phyloP scores from a whole-genome alignment of 805 yeast species.

The Saitoella complicata region DNA sequence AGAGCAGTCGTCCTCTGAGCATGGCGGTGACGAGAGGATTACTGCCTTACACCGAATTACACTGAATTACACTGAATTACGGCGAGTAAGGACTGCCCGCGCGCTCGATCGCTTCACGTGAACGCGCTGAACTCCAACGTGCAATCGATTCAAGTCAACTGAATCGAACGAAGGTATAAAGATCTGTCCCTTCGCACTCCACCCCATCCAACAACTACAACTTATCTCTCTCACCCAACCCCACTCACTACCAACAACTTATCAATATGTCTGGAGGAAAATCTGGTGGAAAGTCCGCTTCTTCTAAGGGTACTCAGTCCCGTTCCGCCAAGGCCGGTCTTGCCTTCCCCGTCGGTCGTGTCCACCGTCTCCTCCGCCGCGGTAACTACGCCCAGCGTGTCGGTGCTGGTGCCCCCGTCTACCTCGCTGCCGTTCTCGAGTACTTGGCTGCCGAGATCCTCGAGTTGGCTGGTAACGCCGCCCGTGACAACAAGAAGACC shows the following conservation, averaged over 20 bases:
- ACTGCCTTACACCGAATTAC: too few relatives aligned
- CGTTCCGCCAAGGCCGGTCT: conserved; percentile 98
- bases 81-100: too few relatives aligned
- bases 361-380: conserved; percentile 88
- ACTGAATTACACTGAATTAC: too few relatives aligned
- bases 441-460: conserved; percentile 92
- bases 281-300: conserved; percentile 79
- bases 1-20: too few relatives aligned
- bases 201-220: not conserved
- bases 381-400: conserved; percentile 97
- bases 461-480: conserved; percentile 97
- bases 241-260: conserved; percentile 7
- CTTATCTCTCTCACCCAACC: not conserved
- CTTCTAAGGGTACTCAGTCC: conserved; percentile 91
- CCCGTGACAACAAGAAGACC: conserved; percentile 96
- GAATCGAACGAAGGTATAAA: too few relatives aligned
- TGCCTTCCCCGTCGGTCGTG: conserved; percentile 99
- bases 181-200: not conserved
- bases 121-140: too few relatives aligned
- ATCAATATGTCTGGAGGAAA: conserved; percentile 64
- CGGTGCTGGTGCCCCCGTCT: conserved; percentile 97
- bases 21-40: too few relatives aligned
- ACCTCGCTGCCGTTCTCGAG: conserved; percentile 88
- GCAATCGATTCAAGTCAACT: too few relatives aligned
- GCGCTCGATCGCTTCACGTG: too few relatives aligned